phyloP scores from a whole-genome alignment of 495 filamentous ascomycete species.

The Lasiosphaeria ovina region DNA sequence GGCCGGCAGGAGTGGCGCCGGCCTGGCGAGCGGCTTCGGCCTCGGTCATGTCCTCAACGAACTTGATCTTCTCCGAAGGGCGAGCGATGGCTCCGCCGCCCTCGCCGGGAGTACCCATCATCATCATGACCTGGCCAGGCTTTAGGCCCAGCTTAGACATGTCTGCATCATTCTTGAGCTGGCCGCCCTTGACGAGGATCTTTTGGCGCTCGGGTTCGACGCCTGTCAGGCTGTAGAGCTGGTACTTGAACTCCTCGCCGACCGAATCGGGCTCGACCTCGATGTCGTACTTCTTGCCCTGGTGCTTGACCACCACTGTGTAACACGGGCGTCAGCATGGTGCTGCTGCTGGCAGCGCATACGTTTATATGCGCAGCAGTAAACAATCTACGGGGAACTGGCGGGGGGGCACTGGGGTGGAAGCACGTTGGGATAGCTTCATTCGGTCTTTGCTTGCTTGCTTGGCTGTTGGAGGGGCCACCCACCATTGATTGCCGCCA shows the following conservation, averaged over 20 bases:
- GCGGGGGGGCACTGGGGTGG: not conserved
- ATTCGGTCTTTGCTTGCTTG: too few species aligned
- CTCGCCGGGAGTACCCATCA: slow-evolving; percentile 87
- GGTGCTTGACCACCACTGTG: slow-evolving; percentile 88
- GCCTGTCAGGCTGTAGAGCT: slow-evolving; percentile 90
- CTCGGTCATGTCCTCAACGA: slow-evolving; percentile 97
- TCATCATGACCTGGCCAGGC: slow-evolving; percentile 84
- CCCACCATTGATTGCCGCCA: slow-evolving; percentile 32
- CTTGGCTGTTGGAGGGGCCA: not conserved
- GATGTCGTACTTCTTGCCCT: slow-evolving; percentile 89
- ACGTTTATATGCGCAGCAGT: not conserved
- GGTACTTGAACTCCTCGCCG: slow-evolving; percentile 92
- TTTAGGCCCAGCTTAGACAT: slow-evolving; percentile 82
- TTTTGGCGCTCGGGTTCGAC: slow-evolving; percentile 97
- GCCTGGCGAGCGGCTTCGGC: slow-evolving; percentile 80
- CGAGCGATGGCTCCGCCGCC: slow-evolving; percentile 59
- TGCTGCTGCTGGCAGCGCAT: too few species aligned
- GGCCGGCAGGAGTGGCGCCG: slow-evolving; percentile 82
- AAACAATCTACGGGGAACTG: not conserved
- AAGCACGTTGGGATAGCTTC: not conserved
- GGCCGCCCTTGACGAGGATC: slow-evolving; percentile 87
- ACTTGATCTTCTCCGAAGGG: slow-evolving; percentile 81
- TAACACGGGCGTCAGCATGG: slow-evolving; percentile 12
- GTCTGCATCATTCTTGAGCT: slow-evolving; percentile 91
- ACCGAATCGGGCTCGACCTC: slow-evolving; percentile 81